Evolutionary conservation across 352 stramenopile species (phyloP).

Genomic region (Phytophthora quininea): DNA sequence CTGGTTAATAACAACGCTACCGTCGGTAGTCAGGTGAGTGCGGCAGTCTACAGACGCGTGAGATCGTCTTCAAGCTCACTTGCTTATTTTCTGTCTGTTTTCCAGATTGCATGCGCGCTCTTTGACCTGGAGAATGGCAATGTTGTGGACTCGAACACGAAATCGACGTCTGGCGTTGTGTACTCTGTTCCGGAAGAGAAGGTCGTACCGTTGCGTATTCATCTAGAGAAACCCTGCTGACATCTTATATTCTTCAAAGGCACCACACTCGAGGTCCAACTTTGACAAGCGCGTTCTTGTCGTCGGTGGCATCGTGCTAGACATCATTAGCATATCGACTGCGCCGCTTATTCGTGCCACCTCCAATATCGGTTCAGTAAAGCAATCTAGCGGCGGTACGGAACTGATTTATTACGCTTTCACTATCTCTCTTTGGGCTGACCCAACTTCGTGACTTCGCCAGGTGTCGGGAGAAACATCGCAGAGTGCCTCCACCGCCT

Average conservation of each 20-base stretch:
- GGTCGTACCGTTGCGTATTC: constrained; percentile 32
- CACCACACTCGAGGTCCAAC: not conserved
- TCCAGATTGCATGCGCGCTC: constrained; percentile 65
- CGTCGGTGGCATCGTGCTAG: constrained; percentile 86
- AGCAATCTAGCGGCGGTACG: constrained; percentile 79
- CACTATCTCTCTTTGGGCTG: not conserved
- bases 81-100: no score
- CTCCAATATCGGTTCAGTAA: constrained; percentile 88
- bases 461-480: constrained; percentile 94
- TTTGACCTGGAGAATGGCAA: constrained; percentile 62
- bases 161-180: constrained; percentile 11
- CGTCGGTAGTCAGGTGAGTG: constrained; percentile 92
- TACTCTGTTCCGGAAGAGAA: constrained; percentile 58
- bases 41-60: not conserved
- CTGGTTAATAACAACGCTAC: constrained; percentile 97
- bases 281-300: constrained; percentile 67
- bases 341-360: constrained; percentile 78
- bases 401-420: not conserved
- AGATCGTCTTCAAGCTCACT: no score
- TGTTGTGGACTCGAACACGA: constrained; percentile 3
- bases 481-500: constrained; percentile 88
- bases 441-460: constrained; percentile 6
- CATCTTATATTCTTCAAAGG: not conserved
- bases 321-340: constrained; percentile 83
- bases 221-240: no score